A percentile compares a stretch with the other conserved stretches of the same genome.
Conservation (phyloP, 108 stramenopile genomes). For the Cyclotella sp. region DNA sequence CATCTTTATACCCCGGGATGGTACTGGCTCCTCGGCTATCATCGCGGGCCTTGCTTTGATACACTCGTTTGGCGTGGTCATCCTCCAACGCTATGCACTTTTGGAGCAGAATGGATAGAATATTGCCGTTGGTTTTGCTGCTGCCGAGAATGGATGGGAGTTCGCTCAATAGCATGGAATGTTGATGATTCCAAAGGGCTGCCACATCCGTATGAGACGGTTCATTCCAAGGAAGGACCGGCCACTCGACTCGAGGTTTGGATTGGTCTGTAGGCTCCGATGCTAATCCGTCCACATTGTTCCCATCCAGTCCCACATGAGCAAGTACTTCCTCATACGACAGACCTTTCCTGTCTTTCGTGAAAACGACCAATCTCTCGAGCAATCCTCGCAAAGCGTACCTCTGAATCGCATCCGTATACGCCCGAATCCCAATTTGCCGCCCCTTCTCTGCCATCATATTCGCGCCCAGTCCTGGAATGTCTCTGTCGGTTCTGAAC, state of each 20-base stretch:
- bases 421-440: slow-evolving; percentile 71
- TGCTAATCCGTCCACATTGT: background rate
- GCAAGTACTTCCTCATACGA: slow-evolving; percentile 10
- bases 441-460: slow-evolving; percentile 65
- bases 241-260: slow-evolving; percentile 54
- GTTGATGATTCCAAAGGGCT: slow-evolving; percentile 66
- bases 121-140: background rate
- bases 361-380: slow-evolving; percentile 27
- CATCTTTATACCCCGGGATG: slow-evolving; percentile 75
- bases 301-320: slow-evolving; percentile 35
- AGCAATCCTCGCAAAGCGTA: slow-evolving; percentile 81
- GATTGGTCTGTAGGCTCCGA: background rate
- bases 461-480: slow-evolving; percentile 71
- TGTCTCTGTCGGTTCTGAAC: slow-evolving; percentile 47
- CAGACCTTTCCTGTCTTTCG: background rate
- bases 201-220: slow-evolving; percentile 30
- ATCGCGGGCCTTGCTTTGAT: slow-evolving; percentile 77
- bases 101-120: slow-evolving; percentile 38
- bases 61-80: slow-evolving; percentile 66
- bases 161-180: slow-evolving; percentile 56
- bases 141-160: slow-evolving; percentile 48
- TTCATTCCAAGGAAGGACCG: slow-evolving; percentile 77
- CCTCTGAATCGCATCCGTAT: slow-evolving; percentile 73
- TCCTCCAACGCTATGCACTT: slow-evolving; percentile 66
- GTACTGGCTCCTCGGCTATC: slow-evolving; percentile 77